Evolutionary conservation across 345 rosid species (phyloP), one percentile per base, ranked within the genome.

Genomic region (Acer saccharum): DNA sequence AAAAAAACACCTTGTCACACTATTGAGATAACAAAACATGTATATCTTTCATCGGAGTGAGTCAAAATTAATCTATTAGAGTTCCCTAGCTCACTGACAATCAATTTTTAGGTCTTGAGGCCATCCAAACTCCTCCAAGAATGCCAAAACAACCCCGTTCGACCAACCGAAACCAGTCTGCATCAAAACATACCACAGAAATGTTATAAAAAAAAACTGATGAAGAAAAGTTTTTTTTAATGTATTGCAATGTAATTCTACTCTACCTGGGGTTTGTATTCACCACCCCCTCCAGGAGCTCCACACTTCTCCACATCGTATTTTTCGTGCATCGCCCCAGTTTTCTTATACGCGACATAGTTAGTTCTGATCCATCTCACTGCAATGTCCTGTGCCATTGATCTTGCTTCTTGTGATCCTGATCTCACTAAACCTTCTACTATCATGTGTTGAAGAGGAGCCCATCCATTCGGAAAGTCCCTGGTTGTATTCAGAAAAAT

Each of bases 151-250:
- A 57, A 94, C 98, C 48, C 97, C 98, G 78, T 92, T 96, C 18
- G 99, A 86, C 99, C 98, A 96, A 23, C 97, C 97, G 75, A 96
- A 96, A 62, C 98, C 98, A 25, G 94, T 92, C 97, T 95, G 91
- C 87, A 87, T 7, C 68, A 20, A 65, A 71, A 1, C 58, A 79
- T 12, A 44, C 16, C 66, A 61, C 13, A 62, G 9, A 71, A 16
- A 69, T 4, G 10, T 61, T 16, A 46, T 0, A 21, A 32, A 32
- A 72, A 60, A 3, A 73, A 7, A 52, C 3, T 3, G 12, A 18
- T 23, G 18, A 21, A 6, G 13, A 4, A 14, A 41, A 20, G 9
- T 25, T 25, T 8, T n/a, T 9, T 5, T 9, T 5, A 32, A 14
- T 52, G 21, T 3, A n/a, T 10, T 35, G 71, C 44, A 50, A 35